Evolutionary conservation across 371 early-diverging fungal species (phyloP), one percentile per base, ranked within the genome.

Genomic region (Mortierella sp.): DNA sequence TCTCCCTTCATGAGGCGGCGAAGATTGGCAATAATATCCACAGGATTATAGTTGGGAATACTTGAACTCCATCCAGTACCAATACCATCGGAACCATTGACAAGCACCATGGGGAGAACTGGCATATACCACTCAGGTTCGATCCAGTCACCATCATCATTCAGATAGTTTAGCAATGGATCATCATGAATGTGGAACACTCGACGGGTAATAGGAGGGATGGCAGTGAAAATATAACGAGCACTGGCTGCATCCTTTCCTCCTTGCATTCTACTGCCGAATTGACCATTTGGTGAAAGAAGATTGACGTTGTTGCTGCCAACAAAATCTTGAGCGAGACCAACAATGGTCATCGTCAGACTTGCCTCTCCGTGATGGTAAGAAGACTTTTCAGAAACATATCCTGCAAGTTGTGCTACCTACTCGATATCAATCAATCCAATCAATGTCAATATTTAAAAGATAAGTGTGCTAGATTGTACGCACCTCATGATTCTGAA

Each of bases 111-210:
- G 0, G 99, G 99, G 4, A 99, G 78, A 45, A 99, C 92, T 1
- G 99, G 99, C 9, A 99, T 85, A 85, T 97, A 98, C 96, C 96
- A 99, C 67, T 94, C 91, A 13, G 99, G 99, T 86, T 99, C 99
- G 60, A 99, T 97, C 24, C 80, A 83, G 71, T 94, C 90, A 55
- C 97, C 97, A 76, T 99, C 99, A 65, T 99, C 99, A 47, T 93
- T 94, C 65, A 97, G 87, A 77, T 97, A 97, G 9, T 90, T 90
- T 32, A 99, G 86, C 47, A 99, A 77, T 15, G 91, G 87, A 73
- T 98, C 98, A 85, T 99, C 99, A 45, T 92, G 86, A 33, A 92
- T 90, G 77, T 94, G 93, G 86, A 94, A 99, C 13, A 99, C 76
- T 0, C 87, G 72, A 61, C 98, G 92, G 2, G 99, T 87, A n/a